Base-by-base conservation (phyloP, 2,329 filamentous ascomycete genomes). In the Elsinoe fawcettii region DNA sequence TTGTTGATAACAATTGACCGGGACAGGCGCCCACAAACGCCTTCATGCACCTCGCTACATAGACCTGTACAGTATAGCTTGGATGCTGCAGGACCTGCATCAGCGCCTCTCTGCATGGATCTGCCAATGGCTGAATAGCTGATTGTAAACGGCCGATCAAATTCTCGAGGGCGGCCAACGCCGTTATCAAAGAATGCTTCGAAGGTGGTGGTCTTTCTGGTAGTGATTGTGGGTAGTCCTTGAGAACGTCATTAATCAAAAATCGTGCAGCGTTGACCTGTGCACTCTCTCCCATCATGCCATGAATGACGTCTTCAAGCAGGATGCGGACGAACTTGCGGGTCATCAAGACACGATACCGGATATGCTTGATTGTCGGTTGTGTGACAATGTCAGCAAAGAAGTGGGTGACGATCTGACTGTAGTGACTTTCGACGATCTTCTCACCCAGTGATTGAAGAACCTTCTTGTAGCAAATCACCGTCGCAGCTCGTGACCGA, bases 51-150 rank as follows among this genome's bases (percentile, higher is more conserved):
- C 88, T 82, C 3, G 93, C 89, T 1, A 90, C 86, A 65, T 93
- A 87, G 2, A 97, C 84, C 67, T 99, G 93, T 1, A 99, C 93
- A 3, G 90, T 93, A 71, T 97, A 97, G 71, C 90, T 96, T 0
- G 91, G 90, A 71, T 99, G 93, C 65, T 95, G 89, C 23, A 97
- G 76, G 5, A 96, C 88, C 69, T 96, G 90, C 37, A 97, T 76
- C 30, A 99, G 75, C 3, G 87, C 87, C 69, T 99, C 93, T 51
- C 92, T 83, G 68, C 90, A 95, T 12, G 80, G 70, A 62, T 99
- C 95, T 6, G 90, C 87, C 64, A 96, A 84, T 55, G 77, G 77
- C 60, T 85, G 88, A 32, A 88, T 81, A 2, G 91, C 91, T 18
- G 92, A 92, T 2, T 91, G 92, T 3, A 99, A 78, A 0, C 83